Conservation (phyloP, 257 asterid species). For the Ocimum tenuiflorum region DNA sequence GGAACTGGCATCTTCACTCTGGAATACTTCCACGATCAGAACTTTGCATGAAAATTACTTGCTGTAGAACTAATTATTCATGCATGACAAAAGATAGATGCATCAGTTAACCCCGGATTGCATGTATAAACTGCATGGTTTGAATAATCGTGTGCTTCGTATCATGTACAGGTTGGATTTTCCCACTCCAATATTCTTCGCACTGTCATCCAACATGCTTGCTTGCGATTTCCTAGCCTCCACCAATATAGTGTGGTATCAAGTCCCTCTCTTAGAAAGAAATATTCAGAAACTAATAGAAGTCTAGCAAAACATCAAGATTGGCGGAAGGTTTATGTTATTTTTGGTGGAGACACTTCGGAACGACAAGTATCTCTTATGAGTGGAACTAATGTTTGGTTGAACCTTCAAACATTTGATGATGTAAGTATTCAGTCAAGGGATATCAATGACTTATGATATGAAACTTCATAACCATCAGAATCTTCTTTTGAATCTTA, state of each 20-base stretch:
- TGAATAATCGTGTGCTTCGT: background rate
- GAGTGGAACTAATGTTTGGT: constrained; percentile 97
- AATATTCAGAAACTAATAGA: constrained; percentile 30
- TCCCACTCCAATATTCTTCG: constrained; percentile 82
- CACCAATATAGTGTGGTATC: constrained; percentile 34
- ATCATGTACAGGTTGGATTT: constrained; percentile 65
- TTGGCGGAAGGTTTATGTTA: constrained; percentile 51
- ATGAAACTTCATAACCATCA: background rate
- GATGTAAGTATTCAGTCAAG: constrained; percentile 50
- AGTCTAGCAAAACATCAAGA: constrained; percentile 23
- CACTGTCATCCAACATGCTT: constrained; percentile 70
- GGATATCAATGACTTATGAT: background rate
- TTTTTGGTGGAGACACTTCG: constrained; percentile 83
- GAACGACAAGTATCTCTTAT: constrained; percentile 91
- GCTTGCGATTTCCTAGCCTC: constrained; percentile 69
- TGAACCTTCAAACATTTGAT: constrained; percentile 66
- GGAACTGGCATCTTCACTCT: background rate
- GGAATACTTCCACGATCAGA: background rate
- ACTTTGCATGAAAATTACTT: background rate
- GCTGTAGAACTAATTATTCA: background rate
- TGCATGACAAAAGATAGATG: background rate
- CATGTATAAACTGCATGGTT: background rate
- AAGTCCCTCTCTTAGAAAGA: constrained; percentile 32
- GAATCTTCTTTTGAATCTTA: background rate
- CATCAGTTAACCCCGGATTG: background rate